Evolutionary conservation across 2,329 filamentous ascomycete species (phyloP).

Genomic region (Colletotrichum falcatum): DNA sequence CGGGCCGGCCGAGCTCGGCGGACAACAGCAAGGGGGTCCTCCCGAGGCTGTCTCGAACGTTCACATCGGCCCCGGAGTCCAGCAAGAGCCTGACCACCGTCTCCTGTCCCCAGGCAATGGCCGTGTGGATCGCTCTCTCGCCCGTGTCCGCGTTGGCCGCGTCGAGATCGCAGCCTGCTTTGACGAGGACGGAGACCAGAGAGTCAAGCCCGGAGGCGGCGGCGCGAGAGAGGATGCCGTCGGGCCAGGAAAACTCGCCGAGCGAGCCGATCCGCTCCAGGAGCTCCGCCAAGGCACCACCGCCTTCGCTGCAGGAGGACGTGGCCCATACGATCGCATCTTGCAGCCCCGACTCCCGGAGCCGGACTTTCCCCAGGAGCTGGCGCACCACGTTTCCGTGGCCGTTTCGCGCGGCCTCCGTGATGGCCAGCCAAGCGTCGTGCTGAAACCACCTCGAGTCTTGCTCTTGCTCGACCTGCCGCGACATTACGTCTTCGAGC

Average conservation of each 20-base stretch:
- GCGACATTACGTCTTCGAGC: not conserved
- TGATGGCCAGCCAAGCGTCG: not conserved
- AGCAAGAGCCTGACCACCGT: not conserved
- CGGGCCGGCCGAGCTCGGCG: not conserved
- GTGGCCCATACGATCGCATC: not conserved
- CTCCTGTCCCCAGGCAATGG: not conserved
- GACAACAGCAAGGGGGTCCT: not conserved
- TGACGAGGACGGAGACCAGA: not conserved
- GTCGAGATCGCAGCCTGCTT: not conserved
- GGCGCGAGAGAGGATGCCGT: not conserved
- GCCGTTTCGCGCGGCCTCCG: not conserved
- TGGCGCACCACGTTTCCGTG: not conserved
- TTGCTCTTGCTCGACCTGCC: not conserved
- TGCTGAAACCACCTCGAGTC: not conserved
- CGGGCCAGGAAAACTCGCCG: not conserved
- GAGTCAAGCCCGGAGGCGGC: not conserved
- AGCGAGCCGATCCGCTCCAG: not conserved
- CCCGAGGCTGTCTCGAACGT: not conserved
- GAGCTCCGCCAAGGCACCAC: not conserved
- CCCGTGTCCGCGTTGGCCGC: not conserved
- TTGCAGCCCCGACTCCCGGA: not conserved
- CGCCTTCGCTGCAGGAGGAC: not conserved
- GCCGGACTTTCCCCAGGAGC: not conserved
- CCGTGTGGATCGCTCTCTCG: not conserved
- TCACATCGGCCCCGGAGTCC: not conserved